Conservation (phyloP, 352 stramenopile genomes). For the Phytophthora foliorum region DNA sequence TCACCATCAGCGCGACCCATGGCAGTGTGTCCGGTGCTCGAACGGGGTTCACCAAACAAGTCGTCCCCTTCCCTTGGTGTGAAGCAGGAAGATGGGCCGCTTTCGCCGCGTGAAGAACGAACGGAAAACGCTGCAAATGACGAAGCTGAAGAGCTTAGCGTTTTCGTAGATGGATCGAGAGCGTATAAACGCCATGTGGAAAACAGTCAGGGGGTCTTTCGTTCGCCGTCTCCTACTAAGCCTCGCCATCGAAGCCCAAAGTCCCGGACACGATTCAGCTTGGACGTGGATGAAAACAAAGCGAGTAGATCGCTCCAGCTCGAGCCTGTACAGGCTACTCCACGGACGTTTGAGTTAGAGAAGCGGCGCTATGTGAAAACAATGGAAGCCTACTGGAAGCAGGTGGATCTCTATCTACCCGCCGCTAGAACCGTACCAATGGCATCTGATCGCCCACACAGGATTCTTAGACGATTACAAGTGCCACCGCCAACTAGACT, state of each 20-base stretch:
- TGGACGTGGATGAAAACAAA: conserved; percentile 50
- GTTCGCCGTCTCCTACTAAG: conserved; percentile 60
- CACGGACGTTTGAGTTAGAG: conserved; percentile 82
- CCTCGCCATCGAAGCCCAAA: conserved; percentile 37
- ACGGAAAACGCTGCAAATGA: conserved; percentile 11
- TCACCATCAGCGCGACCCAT: conserved; percentile 55
- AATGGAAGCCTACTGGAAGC: conserved; percentile 86
- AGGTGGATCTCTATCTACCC: conserved; percentile 77
- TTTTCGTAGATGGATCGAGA: conserved; percentile 66
- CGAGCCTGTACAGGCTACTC: conserved; percentile 63
- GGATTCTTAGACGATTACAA: conserved; percentile 76
- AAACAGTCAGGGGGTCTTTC: conserved; percentile 70
- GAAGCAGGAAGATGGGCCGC: conserved; percentile 9
- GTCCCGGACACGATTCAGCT: conserved; percentile 44
- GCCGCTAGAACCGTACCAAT: conserved; percentile 69
- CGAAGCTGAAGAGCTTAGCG: conserved; percentile 44
- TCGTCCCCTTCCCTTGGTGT: conserved; percentile 7
- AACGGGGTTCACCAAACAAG: conserved; percentile 42
- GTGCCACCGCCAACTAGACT: conserved; percentile 67
- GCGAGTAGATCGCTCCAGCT: conserved; percentile 41
- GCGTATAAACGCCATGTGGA: conserved; percentile 71
- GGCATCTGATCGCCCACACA: conserved; percentile 61
- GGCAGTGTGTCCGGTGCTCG: conserved; percentile 65
- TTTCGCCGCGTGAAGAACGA: conserved; percentile 26
- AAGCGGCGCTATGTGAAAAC: conserved; percentile 81